Base-by-base conservation (phyloP, 352 stramenopile genomes). In the Peronospora belbahrii region DNA sequence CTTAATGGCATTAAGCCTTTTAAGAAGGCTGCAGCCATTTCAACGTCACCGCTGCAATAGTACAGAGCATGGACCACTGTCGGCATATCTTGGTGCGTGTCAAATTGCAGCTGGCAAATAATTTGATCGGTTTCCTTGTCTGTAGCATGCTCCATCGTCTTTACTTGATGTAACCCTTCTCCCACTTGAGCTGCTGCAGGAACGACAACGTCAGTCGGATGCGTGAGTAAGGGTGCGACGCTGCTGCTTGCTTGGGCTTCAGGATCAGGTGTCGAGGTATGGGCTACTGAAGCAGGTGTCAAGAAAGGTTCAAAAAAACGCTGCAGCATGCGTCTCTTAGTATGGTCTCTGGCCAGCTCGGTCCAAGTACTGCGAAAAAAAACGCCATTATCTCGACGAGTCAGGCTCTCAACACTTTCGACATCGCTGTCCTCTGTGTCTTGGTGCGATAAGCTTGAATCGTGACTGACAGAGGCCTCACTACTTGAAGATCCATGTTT, bases 61-160 rank as follows among this genome's bases (percentile, higher is more conserved):
- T 73, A 79, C 17, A 82, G 42, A 11, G 67, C 70, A 40, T 79
- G 51, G 1, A 69, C 35, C 23, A 78, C 44, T 4, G 55, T 14
- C 28, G 42, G 32, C 19, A 54, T 25, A 10, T 55, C 42, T 23
- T 72, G 53, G 3, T 54, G 39, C 0, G 63, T 80, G 15, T 67
- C 47, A 13, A 74, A 42, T 35, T 68, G 59, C 2, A 80, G 53
- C 23, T 59, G 56, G 27, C 34, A 59, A 10, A 72, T 55, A 9
- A 73, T 28, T 2, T 40, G 28, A 14, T 76, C 56, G 0, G 52
- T 41, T 32, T 67, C 60, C 10, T 42, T 20, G 20, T 75, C 54
- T 8, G 53, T 67, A 7, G 60, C 49, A 39, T 46, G 30, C 30
- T 50, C 52, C 24, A 48, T n/a, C 14, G 22, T n/a, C 10, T 22